Percentiles rank a stretch among this genome's conserved stretches.
These are phyloP conservation scores for Emmonsiellopsis sp. DNA, from an alignment of 2,329 filamentous ascomycete species.

Conservation along the genomic window DNA sequence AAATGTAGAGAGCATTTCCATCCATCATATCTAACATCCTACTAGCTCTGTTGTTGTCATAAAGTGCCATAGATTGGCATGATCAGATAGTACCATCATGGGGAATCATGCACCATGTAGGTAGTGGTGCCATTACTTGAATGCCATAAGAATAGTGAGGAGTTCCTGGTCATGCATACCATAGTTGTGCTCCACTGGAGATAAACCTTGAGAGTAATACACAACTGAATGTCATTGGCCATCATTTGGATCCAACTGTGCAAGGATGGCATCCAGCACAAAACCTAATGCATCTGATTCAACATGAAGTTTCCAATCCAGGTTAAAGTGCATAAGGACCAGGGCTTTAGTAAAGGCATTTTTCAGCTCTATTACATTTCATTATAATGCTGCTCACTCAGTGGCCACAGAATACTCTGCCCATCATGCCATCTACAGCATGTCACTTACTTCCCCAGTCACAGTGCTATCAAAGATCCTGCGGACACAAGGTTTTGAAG, in stretches of 20 bases:
- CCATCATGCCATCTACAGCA: no score
- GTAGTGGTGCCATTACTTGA: slow-evolving; percentile 17
- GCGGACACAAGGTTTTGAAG: no score
- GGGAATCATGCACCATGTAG: slow-evolving; percentile 9
- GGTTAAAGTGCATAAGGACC: slow-evolving; percentile 15
- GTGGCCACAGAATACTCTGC: no score
- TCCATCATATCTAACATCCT: slow-evolving; percentile 2
- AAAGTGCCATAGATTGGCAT: slow-evolving; percentile 22
- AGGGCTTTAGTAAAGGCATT: slow-evolving; percentile 12
- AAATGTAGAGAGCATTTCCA: background rate
- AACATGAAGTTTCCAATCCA: slow-evolving; percentile 8
- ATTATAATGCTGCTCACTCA: no score
- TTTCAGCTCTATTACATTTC: slow-evolving; percentile 11
- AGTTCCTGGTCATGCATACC: slow-evolving; percentile 24
- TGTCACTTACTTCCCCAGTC: no score
- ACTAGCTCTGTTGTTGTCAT: slow-evolving; percentile 4
- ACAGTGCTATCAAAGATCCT: no score
- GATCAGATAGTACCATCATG: slow-evolving; percentile 17
- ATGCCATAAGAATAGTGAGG: slow-evolving; percentile 18
- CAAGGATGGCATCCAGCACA: slow-evolving; percentile 9
- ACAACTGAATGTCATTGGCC: slow-evolving; percentile 13
- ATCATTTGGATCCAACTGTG: slow-evolving; percentile 11
- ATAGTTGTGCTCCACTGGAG: slow-evolving; percentile 17
- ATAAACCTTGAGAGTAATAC: slow-evolving; percentile 18
- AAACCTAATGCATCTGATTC: slow-evolving; percentile 18